phyloP scores from a whole-genome alignment of 148 eudicot genomes.

The Fagopyrum tataricum region DNA sequence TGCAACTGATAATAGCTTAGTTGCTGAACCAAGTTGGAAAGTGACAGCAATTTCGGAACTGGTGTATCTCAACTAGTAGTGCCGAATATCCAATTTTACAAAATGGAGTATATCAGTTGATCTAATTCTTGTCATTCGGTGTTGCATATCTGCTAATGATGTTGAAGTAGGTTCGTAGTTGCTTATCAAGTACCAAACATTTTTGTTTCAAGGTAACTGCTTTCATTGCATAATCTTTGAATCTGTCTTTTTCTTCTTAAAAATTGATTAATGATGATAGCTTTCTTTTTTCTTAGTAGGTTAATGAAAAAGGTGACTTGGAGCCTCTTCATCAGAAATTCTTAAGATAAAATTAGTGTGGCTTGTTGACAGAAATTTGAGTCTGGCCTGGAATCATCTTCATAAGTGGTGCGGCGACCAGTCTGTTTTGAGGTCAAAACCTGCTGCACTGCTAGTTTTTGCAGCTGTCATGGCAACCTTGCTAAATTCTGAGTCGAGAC shows the following conservation, averaged over 20 bases:
- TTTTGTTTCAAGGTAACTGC: background rate
- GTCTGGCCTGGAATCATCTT: conserved; percentile 42
- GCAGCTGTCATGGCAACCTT: conserved; percentile 48
- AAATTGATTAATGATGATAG: background rate
- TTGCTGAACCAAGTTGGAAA: background rate
- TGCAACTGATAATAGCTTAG: conserved; percentile 5
- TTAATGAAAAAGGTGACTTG: background rate
- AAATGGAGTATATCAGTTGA: background rate
- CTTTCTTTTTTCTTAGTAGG: background rate
- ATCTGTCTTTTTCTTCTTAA: background rate
- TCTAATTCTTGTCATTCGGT: background rate
- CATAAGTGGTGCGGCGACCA: conserved; percentile 26
- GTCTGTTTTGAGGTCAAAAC: conserved; percentile 26
- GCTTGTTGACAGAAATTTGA: background rate
- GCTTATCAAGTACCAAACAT: background rate
- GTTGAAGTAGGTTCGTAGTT: background rate
- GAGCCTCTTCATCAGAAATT: conserved; percentile 6
- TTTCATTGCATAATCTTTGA: background rate
- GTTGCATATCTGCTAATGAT: background rate
- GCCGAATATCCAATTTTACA: background rate
- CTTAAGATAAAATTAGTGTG: conserved; percentile 3
- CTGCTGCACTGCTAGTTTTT: conserved; percentile 28
- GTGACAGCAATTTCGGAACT: background rate
- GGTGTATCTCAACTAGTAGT: background rate
- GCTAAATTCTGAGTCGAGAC: conserved; percentile 48